phyloP scores from a whole-genome alignment of 2,329 filamentous ascomycete species.

The Lachnellula hyalina region DNA sequence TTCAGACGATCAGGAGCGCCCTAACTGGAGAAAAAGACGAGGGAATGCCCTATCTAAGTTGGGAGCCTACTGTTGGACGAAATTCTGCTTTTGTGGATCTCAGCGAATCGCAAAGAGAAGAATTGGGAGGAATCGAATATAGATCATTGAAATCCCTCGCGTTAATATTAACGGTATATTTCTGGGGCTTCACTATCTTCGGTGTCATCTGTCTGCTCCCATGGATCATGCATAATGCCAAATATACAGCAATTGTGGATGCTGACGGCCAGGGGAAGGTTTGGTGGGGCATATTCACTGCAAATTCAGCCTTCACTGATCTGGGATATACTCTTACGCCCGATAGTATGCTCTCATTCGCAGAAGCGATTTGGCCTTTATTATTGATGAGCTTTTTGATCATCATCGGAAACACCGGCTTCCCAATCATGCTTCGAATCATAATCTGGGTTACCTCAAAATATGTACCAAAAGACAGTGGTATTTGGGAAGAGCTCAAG shows the following conservation, averaged over 20 bases:
- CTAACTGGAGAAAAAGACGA: conserved; percentile 42
- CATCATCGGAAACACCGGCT: conserved; percentile 91
- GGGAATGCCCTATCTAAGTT: conserved; percentile 85
- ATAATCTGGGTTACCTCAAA: conserved; percentile 80
- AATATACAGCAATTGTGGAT: conserved; percentile 62
- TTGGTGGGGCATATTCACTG: conserved; percentile 93
- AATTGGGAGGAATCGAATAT: conserved; percentile 95
- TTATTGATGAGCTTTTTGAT: conserved; percentile 80
- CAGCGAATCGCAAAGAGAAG: conserved; percentile 85
- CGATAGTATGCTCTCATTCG: conserved; percentile 90
- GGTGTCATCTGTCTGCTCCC: conserved; percentile 69
- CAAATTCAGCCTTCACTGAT: conserved; percentile 88
- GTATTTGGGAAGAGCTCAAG: conserved; percentile 80
- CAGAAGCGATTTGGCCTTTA: conserved; percentile 67
- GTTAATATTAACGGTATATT: conserved; percentile 73
- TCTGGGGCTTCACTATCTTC: conserved; percentile 74
- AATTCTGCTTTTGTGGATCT: conserved; percentile 91
- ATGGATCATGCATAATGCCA: conserved; percentile 65
- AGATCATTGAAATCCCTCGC: conserved; percentile 83
- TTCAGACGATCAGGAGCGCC: conserved; percentile 50
- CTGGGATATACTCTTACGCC: conserved; percentile 89
- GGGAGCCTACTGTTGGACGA: conserved; percentile 83
- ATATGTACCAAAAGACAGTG: conserved; percentile 57
- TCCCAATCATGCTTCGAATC: conserved; percentile 89
- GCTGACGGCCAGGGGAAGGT: conserved; percentile 55